Evolutionary conservation across 1,139 yeast genomes (phyloP).

Genomic region (Suhomyces maxii): DNA sequence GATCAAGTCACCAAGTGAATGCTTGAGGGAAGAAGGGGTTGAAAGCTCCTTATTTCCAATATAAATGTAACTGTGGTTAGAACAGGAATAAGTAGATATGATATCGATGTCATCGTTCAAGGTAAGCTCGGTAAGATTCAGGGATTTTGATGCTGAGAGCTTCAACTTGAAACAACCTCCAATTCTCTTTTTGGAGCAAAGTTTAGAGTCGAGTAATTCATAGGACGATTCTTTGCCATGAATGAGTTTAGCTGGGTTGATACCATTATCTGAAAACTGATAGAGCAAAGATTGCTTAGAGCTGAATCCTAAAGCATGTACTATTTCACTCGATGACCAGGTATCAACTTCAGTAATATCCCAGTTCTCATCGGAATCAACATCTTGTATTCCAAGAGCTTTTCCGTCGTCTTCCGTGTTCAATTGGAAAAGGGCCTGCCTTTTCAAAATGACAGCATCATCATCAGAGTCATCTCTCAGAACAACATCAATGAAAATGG

Average conservation of each 20-base stretch:
- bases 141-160: conserved; percentile 49
- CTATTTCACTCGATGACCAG: conserved; percentile 12
- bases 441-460: conserved; percentile 12
- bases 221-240: conserved; percentile 10
- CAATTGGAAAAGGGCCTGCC: neutral
- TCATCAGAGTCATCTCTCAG: conserved; percentile 42
- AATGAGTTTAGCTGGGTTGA: conserved; percentile 29
- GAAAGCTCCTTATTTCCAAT: conserved; percentile 56
- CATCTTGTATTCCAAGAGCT: neutral
- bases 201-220: conserved; percentile 25
- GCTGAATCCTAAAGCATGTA: conserved; percentile 19
- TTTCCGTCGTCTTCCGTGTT: neutral
- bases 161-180: conserved; percentile 45
- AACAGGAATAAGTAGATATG: conserved; percentile 40
- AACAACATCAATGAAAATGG: conserved; percentile 54
- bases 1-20: conserved; percentile 38
- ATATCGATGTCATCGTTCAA: conserved; percentile 46
- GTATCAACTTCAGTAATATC: neutral
- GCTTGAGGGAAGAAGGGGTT: conserved; percentile 39
- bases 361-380: neutral
- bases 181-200: conserved; percentile 38
- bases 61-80: conserved; percentile 59
- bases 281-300: conserved; percentile 51
- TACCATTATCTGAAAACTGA: conserved; percentile 61
- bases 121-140: conserved; percentile 29